Base-by-base conservation (phyloP, 768 basidiomycete genomes). In the Mrakia gelida region DNA sequence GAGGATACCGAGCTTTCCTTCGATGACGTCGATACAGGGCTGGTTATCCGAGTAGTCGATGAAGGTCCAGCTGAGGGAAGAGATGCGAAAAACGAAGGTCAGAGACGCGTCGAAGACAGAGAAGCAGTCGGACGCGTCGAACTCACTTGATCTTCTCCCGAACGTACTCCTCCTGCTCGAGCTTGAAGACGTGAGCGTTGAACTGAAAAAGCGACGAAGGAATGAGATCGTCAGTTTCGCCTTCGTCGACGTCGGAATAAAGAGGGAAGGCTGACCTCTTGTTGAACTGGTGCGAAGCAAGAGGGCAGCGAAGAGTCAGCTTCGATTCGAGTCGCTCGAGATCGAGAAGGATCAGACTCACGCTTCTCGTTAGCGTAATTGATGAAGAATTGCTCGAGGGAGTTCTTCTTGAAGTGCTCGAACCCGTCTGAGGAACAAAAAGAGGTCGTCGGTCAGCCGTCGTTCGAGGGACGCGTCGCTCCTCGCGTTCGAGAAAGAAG, bases 41-140 rank as follows among this genome's bases (percentile, higher is more conserved):
- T 98, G 97, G 83, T 99, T 99, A 85, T 99, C 97, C 15, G 93
- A 93, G 85, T 97, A 99, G 82, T 98, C 96, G 84, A 99, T 99
- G 86, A 98, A 98, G 13, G 93, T 98, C 97, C 97, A 99, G 84
- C 65, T 67, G 38, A 34, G 23, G 30, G 45, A 45, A 34, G 65
- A 67, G 10, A 38, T 32, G 3, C 15, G 34, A 21, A 10, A 32
- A 63, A 18, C n/a, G 62, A 16, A 1, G 65, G 38, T 34, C 32
- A 67, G 65, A 67, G 32, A 67, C 28, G 65, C 65, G 32, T n/a
- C 21, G 38, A 67, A 59, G 11, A 11, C n/a, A 9, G 9, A 59
- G 23, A 28, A 59, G 13, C n/a, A n/a, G 8, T 38, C 38, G 18
- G 18, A 59, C 59, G 59, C 59, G 28, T 59, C 59, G 32, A 67